Evolutionary conservation across 192 early-diverging fungal species (phyloP), one percentile per base, ranked within the genome.

Genomic region (Coemansia sp.): DNA sequence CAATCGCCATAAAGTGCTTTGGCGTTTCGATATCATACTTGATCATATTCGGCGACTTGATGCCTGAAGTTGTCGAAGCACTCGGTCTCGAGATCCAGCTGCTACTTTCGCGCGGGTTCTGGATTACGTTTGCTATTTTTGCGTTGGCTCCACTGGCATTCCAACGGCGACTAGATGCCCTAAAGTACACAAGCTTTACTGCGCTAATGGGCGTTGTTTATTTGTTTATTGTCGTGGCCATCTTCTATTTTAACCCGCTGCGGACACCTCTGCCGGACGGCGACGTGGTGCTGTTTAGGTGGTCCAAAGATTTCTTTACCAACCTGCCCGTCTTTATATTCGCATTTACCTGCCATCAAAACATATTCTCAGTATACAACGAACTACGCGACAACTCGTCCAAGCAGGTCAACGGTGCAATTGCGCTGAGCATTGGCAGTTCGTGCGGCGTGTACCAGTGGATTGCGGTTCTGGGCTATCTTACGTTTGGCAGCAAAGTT

Each of bases 1-100:
- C 97, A n/a, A 97, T 99, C 72, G 94, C 96, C 5, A 85, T 99
- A 69, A 99, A 99, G 66, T 99, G 97, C 66, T 99, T 99, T 84
- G 96, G 96, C 28, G 97, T 98, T 17, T 88, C 89, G 17, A 87
- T 97, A 37, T 93, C 91, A 3, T 99, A 99, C 67, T 72, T 99
- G 31, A 93, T 99, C 42, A 96, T 99, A 54, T 89, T 92, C 64
- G 94, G 96, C 61, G 94, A 96, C 52, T 72, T 98, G 59, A 93
- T 98, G 87, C 91, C 91, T 3, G 85, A 87, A 47, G 88, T 92
- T 48, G 67, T 71, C 9, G 62, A 50, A 5, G 76, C 80, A 2
- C 48, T 85, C 26, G 68, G 71, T 0, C 59, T 76, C 57, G 20
- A 52, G 20, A 19, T 61, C 5, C 40, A 26, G 36, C 51, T 87